phyloP scores from a whole-genome alignment of 768 basidiomycete species.

The Glaciozyma antarctica region DNA sequence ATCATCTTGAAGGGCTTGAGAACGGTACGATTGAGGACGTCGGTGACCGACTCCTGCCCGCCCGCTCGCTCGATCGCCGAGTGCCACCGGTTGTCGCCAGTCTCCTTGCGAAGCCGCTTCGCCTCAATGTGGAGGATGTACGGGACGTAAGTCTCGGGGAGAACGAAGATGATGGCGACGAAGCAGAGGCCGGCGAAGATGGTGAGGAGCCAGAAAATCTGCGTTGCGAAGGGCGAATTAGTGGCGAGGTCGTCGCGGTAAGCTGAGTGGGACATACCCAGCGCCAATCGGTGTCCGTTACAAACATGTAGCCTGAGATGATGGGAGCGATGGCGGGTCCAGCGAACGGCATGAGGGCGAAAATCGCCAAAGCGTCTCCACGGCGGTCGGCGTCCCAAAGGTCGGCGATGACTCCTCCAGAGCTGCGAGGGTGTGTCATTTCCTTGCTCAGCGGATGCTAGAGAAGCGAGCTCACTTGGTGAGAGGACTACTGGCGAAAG shows the following conservation, averaged over 20 bases:
- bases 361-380: conserved; percentile 33
- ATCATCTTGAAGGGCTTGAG: conserved; percentile 35
- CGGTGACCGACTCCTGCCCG: neutral
- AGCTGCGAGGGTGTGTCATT: neutral
- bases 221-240: too few relatives aligned
- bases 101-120: conserved; percentile 32
- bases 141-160: conserved; percentile 33
- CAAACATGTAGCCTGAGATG: conserved; percentile 27
- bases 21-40: conserved; percentile 21
- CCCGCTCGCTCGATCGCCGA: conserved; percentile 19
- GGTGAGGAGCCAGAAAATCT: conserved; percentile 27
- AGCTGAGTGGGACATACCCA: conserved; percentile 2
- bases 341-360: conserved; percentile 21
- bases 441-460: too few relatives aligned
- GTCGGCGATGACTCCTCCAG: conserved; percentile 31
- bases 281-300: conserved; percentile 13
- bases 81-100: conserved; percentile 34
- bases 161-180: conserved; percentile 22
- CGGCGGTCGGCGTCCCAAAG: conserved; percentile 32
- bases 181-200: conserved; percentile 29
- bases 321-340: conserved; percentile 33
- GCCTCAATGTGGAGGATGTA: conserved; percentile 31
- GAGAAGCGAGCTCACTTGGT: conserved; percentile 27
- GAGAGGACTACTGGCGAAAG: conserved; percentile 30
- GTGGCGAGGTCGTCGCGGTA: too few relatives aligned